Evolutionary conservation across 1,284 basidiomycete species (phyloP).

Genomic region (Fomitopsis schrenkii): DNA sequence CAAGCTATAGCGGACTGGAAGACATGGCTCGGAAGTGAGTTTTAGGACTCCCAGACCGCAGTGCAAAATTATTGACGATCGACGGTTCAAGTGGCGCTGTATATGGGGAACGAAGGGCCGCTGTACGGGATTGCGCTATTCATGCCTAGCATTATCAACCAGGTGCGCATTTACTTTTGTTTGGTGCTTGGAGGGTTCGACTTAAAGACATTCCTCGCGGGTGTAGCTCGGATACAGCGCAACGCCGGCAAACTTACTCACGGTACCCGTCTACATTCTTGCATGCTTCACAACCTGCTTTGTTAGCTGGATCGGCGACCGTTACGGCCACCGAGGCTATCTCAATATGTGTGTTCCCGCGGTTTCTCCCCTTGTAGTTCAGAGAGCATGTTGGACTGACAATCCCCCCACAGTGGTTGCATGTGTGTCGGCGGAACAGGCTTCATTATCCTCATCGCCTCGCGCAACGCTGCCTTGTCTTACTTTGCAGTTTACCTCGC

Average conservation of each 20-base stretch:
- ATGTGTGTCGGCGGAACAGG: conserved; percentile 35
- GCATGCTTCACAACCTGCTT: conserved; percentile 63
- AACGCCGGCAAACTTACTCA: conserved; percentile 68
- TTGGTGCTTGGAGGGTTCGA: neutral
- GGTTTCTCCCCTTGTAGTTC: neutral
- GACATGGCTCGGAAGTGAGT: conserved; percentile 62
- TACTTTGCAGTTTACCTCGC: conserved; percentile 71
- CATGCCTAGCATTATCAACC: conserved; percentile 66
- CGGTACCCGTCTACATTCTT: conserved; percentile 63
- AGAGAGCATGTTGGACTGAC: neutral
- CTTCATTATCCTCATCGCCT: conserved; percentile 69
- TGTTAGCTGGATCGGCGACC: conserved; percentile 61
- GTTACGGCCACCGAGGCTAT: conserved; percentile 52
- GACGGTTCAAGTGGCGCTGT: conserved; percentile 44
- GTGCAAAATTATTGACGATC: neutral
- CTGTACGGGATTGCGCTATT: conserved; percentile 73
- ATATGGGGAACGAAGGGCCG: conserved; percentile 55
- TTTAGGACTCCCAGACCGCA: neutral
- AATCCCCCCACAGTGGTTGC: neutral
- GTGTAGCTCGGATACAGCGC: conserved; percentile 55
- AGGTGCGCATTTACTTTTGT: conserved; percentile 28
- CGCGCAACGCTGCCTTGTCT: conserved; percentile 59
- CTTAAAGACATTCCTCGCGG: conserved; percentile 18
- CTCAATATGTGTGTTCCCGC: conserved; percentile 52
- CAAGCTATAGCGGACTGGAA: conserved; percentile 68